These are phyloP conservation scores for Catenaria anguillulae DNA, from an alignment of 371 early-diverging fungal species.

Conservation along the genomic window DNA sequence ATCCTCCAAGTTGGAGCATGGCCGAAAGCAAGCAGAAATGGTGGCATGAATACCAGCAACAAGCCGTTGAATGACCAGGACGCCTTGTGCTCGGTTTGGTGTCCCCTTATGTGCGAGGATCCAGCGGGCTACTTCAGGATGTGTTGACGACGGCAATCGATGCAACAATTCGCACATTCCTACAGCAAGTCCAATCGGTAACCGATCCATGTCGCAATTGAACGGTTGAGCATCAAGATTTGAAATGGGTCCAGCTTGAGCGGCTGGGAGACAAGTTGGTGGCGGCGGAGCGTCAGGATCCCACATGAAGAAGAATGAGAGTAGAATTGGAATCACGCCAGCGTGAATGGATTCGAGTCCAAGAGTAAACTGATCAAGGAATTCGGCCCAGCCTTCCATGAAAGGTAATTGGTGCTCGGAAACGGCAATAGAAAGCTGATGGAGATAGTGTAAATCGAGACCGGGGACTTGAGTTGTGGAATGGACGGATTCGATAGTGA, in stretches of 20 bases:
- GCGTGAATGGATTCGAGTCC: background rate
- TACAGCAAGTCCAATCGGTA: no score
- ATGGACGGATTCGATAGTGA: background rate
- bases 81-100: no score
- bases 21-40: no score
- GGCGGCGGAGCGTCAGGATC: background rate
- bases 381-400: background rate
- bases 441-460: background rate
- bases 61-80: no score
- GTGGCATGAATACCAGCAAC: no score
- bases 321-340: background rate
- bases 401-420: background rate
- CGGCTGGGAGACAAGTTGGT: background rate
- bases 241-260: background rate
- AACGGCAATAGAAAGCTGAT: background rate
- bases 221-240: no score
- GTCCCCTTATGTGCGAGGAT: no score
- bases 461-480: background rate
- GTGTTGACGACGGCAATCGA: no score
- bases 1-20: no score
- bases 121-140: no score
- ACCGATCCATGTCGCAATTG: no score
- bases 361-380: background rate
- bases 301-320: background rate
- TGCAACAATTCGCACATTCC: no score